These are phyloP conservation scores for Rhodotorula sphaerocarpa DNA, from an alignment of 768 basidiomycete species.

Conservation along the genomic window DNA sequence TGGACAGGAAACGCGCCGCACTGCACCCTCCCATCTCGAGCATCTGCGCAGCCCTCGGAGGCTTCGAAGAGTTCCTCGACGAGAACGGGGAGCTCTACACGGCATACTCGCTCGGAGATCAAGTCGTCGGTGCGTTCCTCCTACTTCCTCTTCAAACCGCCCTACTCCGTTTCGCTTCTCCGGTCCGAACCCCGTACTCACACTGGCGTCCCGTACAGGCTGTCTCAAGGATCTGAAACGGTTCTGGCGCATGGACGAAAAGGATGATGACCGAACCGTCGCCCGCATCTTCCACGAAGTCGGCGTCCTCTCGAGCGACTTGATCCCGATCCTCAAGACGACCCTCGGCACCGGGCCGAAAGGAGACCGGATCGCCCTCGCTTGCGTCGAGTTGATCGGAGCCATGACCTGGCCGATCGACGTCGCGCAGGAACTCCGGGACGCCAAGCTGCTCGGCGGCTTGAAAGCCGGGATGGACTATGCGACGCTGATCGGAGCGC, in stretches of 20 bases:
- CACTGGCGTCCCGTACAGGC: slow-evolving; percentile 42
- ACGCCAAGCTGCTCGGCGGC: slow-evolving; percentile 69
- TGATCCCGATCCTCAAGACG: slow-evolving; percentile 71
- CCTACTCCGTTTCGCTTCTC: no score
- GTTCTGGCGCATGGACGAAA: slow-evolving; percentile 92
- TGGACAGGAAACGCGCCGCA: slow-evolving; percentile 27
- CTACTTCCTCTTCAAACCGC: no score
- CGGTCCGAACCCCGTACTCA: background rate
- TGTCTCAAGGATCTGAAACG: slow-evolving; percentile 91
- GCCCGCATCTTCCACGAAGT: slow-evolving; percentile 85
- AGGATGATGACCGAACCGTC: slow-evolving; percentile 90
- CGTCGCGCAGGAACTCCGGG: slow-evolving; percentile 84
- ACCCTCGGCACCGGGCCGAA: slow-evolving; percentile 69
- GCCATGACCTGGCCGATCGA: slow-evolving; percentile 99
- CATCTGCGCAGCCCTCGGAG: slow-evolving; percentile 32
- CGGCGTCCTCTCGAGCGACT: slow-evolving; percentile 75
- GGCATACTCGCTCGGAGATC: slow-evolving; percentile 34
- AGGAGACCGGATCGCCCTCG: slow-evolving; percentile 55
- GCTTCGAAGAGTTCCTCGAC: slow-evolving; percentile 33
- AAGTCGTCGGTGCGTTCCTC: slow-evolving; percentile 28
- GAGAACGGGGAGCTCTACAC: slow-evolving; percentile 27
- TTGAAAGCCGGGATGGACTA: slow-evolving; percentile 53
- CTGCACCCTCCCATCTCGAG: slow-evolving; percentile 33
- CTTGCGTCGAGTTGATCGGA: slow-evolving; percentile 76
- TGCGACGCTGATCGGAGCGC: slow-evolving; percentile 68